phyloP scores from a whole-genome alignment of 2,329 filamentous ascomycete species.

The Fusarium albidum region DNA sequence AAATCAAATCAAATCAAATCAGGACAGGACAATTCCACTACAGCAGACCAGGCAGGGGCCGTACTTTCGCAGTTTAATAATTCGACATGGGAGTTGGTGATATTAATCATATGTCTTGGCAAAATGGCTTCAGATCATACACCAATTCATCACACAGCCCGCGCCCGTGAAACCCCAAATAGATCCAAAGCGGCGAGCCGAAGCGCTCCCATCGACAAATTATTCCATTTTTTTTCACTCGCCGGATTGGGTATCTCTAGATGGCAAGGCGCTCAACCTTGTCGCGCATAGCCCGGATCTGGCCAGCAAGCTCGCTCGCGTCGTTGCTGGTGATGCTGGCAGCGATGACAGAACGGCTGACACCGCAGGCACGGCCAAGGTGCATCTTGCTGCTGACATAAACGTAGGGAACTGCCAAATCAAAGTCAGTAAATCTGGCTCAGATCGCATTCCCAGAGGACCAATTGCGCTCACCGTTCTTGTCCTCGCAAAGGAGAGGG shows the following conservation, averaged over 20 bases:
- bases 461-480: conserved; percentile 55
- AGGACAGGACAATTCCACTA: conserved; percentile 6
- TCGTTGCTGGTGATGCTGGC: conserved; percentile 92
- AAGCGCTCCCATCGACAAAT: conserved; percentile 14
- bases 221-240: conserved; percentile 29
- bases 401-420: conserved; percentile 60
- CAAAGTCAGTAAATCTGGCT: conserved; percentile 22
- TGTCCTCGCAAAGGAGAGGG: conserved; percentile 86
- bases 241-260: conserved; percentile 57
- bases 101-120: conserved; percentile 31
- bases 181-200: conserved; percentile 18
- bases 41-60: conserved; percentile 30
- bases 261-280: conserved; percentile 97
- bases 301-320: conserved; percentile 83
- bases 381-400: conserved; percentile 82
- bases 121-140: conserved; percentile 23
- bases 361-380: conserved; percentile 88
- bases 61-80: conserved; percentile 36
- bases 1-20: no score
- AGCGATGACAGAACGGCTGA: conserved; percentile 86
- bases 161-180: conserved; percentile 21
- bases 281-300: conserved; percentile 90
- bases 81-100: conserved; percentile 33
- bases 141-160: conserved; percentile 23
- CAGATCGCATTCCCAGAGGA: not conserved